Percentiles rank a stretch among this genome's conserved stretches.
phyloP scores from a whole-genome alignment of 2,329 filamentous ascomycete species.

The Cladosporium sphaerospermum region DNA sequence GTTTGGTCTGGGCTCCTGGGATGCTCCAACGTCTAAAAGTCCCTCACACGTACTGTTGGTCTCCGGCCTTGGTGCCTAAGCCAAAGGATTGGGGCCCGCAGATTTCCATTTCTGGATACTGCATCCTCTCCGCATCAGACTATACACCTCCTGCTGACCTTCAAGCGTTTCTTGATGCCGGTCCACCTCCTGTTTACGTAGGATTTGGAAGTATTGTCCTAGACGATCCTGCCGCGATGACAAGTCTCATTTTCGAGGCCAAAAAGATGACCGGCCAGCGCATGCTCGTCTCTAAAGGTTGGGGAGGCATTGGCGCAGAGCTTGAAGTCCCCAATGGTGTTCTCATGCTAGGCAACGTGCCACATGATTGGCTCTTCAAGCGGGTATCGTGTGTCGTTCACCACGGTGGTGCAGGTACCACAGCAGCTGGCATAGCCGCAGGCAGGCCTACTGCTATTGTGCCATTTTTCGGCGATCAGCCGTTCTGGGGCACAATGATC shows the following conservation, averaged over 20 bases:
- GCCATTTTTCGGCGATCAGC: constrained; percentile 52
- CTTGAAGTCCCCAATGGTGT: constrained; percentile 29
- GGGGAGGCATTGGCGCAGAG: constrained; percentile 38
- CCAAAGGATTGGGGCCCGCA: constrained; percentile 66
- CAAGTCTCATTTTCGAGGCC: constrained; percentile 64
- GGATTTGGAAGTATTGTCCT: constrained; percentile 77
- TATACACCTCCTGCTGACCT: constrained; percentile 61
- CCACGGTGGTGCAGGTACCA: constrained; percentile 53
- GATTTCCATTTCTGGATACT: constrained; percentile 68
- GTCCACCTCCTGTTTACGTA: constrained; percentile 68
- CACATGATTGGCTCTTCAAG: constrained; percentile 52
- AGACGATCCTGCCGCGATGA: constrained; percentile 64
- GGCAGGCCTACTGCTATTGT: constrained; percentile 47
- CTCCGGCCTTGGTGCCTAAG: constrained; percentile 66
- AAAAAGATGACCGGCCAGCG: constrained; percentile 45
- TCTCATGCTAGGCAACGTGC: constrained; percentile 46
- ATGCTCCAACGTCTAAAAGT: constrained; percentile 58
- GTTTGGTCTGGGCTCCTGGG: constrained; percentile 71
- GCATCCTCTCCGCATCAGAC: constrained; percentile 56
- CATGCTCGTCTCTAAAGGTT: constrained; percentile 47
- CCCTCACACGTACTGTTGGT: constrained; percentile 88
- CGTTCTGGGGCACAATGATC: constrained; percentile 46
- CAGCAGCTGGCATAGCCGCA: constrained; percentile 45
- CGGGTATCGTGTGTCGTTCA: constrained; percentile 49
- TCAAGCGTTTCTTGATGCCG: constrained; percentile 56